Base-by-base conservation (phyloP, 2,329 filamentous ascomycete species). In the Tympanopsis confertula region DNA sequence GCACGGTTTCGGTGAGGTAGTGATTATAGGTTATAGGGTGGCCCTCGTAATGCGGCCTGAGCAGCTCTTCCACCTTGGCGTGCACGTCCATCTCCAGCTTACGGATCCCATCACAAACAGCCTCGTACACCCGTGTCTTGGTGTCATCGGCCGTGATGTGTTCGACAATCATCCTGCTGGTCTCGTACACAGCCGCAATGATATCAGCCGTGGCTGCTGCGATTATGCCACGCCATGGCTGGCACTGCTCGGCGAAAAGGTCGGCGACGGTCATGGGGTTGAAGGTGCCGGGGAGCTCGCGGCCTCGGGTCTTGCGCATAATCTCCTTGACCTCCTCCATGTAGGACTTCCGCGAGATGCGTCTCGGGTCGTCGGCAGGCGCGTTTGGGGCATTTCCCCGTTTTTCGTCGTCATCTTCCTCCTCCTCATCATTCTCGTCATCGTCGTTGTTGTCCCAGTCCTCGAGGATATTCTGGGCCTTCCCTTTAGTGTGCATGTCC, bases 21-120 rank as follows among this genome's bases (percentile, higher is more conserved):
- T 56, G 50, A 38, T 64, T 59, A 40, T 63, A 63, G 0, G 59
- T 63, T 24, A 64, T 62, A 0, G 60, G 57, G 38, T 63, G 59
- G 1, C 46, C 41, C 2, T 44, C 39, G 3, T 42, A 20, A 35
- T 57, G 50, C 3, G 49, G 47, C 7, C 32, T 37, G 5, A 59
- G 17, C 1, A 60, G 36, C 37, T 56, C 51, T 4, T 39, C 32
- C 1, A 51, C 36, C 41, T 57, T 56, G 17, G 13, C 30, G 1
- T 39, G 35, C 5, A 58, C 37, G 2, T 39, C 32, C 1, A 10
- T 5, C 24, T 45, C 41, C 7, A 54, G 38, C 3, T 35, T 13
- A 3, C 47, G 44, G 29, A 59, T 42, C 10, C 17, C 19, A 5
- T 10, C 19, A 10, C 41, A n/a, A n/a, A 13, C 14, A 24, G 42